These are phyloP conservation scores for Hermanozyma aechmeae DNA, from an alignment of 805 yeast genomes.

Conservation along the genomic window DNA sequence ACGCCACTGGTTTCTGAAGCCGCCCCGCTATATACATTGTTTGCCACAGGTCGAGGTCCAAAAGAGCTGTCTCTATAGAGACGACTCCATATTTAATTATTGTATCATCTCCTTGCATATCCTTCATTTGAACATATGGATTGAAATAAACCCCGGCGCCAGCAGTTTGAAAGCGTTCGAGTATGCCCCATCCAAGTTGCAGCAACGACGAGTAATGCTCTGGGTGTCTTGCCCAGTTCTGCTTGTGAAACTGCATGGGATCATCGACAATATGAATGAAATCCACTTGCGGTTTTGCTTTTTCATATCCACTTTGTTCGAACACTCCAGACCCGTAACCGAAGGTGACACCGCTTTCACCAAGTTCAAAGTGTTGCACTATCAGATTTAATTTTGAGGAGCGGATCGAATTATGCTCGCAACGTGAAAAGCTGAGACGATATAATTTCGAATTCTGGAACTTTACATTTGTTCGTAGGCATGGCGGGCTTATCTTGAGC, in stretches of 20 bases:
- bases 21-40: conserved; percentile 86
- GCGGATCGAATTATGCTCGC: too few species aligned
- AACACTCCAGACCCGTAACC: conserved; percentile 97
- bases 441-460: too few species aligned
- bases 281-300: conserved; percentile 64
- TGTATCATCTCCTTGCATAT: conserved; percentile 18
- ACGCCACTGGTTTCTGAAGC: conserved; percentile 76
- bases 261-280: conserved; percentile 73
- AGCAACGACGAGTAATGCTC: conserved; percentile 69
- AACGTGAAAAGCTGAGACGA: too few species aligned
- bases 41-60: conserved; percentile 78
- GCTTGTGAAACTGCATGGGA: conserved; percentile 67
- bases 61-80: conserved; percentile 46
- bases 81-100: conserved; percentile 83
- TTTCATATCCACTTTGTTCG: conserved; percentile 43
- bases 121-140: conserved; percentile 65
- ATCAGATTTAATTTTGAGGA: too few species aligned
- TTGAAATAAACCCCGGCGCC: conserved; percentile 95
- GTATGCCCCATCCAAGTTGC: conserved; percentile 20
- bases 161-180: conserved; percentile 49
- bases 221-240: conserved; percentile 58
- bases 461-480: too few species aligned
- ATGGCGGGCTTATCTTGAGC: too few species aligned
- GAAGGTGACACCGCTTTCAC: too few species aligned
- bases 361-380: too few species aligned